Base-by-base conservation (phyloP, 176 grass and related monocot genomes). In the Leersia perrieri region DNA sequence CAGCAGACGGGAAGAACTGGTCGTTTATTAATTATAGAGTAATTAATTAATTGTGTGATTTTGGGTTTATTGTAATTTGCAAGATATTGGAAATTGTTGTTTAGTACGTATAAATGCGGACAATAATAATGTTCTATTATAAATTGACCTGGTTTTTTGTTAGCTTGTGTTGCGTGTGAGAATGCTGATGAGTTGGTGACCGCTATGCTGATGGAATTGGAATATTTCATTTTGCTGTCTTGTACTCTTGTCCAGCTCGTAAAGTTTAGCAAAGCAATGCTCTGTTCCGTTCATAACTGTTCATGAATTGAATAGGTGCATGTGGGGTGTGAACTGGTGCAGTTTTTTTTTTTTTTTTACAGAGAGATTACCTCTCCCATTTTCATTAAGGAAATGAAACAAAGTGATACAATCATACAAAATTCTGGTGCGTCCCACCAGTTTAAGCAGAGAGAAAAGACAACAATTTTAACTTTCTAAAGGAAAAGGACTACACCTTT, bases 71-170 rank as follows among this genome's bases (percentile, higher is more conserved):
- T 41, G 53, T 68, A 62, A 62, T 70, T 41, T 76, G 16, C 1
- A 51, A 51, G 16, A 0, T 51, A 51, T 4, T 74, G 61, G 38
- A 62, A 63, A 33, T 40, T 22, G 70, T 75, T 76, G 3, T 51
- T 69, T 84, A 31, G 13, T 70, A 51, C 32, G 9, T 69, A n/a
- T n/a, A 88, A 75, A 60, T 80, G 12, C 60, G 7, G n/a, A 66
- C 81, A 45, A 63, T 70, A 31, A 63, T 82, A 36, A 1, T 11
- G 5, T 22, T n/a, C 1, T 20, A 63, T 32, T 34, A 73, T 39
- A 44, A 13, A n/a, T 57, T 25, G 63, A 77, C 66, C 33, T 2
- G 4, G 18, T 70, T 30, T 30, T 30, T 16, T 65, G 18, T 7
- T 55, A 32, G 41, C 57, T 73, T 53, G 16, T 29, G 15, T 61